Base-by-base conservation (phyloP, 352 stramenopile genomes). In the Aphanomyces astaci region DNA sequence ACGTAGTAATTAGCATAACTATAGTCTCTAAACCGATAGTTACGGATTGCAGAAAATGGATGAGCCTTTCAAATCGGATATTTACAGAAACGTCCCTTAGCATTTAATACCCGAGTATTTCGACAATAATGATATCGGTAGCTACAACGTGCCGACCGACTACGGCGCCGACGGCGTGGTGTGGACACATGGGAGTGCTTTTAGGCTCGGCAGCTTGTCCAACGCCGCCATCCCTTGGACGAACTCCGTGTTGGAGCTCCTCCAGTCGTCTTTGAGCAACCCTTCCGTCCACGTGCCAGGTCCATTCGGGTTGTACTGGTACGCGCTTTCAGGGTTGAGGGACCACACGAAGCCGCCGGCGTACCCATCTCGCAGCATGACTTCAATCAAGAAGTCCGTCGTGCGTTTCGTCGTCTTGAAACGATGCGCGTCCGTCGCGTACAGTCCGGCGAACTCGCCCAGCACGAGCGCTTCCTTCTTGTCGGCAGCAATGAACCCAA, bases 291-390 rank as follows among this genome's bases (percentile, higher is more conserved):
- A 91, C 0, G 67, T 65, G 36, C 79, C 81, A 60, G 74, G 84
- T 1, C 67, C 73, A 59, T 22, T 59, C 1, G 76, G 75, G 69
- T 87, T 87, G 71, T 82, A 90, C 54, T 86, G 72, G 68, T 89
- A 90, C 64, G 74, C 76, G 56, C 73, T 83, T 68, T 92, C 81
- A 0, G 84, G 81, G 46, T 90, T 89, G 52, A 92, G 70, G 28
- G 80, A 88, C 79, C 84, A 90, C 32, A 87, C 76, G 57, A 88
- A 92, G 27, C 81, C 84, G 11, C 82, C 84, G 0, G 79, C 66
- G 64, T 80, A 88, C 13, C 77, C 74, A 27, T 74, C 67, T 24
- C 76, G 69, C 60, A 92, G 78, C 27, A 89, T 70, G 4, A 79
- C 55, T 30, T 88, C 70, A 64, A 90, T 87, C 0, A 73, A 88